Percentiles rank a stretch among this genome's conserved stretches.
These are phyloP conservation scores for Casuarina glauca DNA, from an alignment of 306 rosid genomes.

Conservation along the genomic window DNA sequence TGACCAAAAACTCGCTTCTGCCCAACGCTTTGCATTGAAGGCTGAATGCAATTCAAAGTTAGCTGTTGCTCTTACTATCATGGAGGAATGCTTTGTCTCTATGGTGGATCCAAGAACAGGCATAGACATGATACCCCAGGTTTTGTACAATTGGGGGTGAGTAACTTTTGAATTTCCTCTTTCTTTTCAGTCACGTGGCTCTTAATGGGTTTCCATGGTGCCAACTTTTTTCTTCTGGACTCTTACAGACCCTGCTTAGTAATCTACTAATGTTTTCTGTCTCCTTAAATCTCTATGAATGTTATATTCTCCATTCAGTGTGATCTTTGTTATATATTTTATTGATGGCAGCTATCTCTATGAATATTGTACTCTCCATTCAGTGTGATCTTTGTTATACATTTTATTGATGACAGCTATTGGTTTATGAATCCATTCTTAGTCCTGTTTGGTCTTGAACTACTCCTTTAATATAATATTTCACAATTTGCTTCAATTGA, in stretches of 20 bases:
- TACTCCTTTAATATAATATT: background rate
- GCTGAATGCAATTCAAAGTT: constrained; percentile 91
- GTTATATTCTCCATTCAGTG: too few relatives aligned
- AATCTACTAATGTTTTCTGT: background rate
- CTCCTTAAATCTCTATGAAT: too few relatives aligned
- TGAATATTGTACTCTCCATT: too few relatives aligned
- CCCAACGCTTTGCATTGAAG: constrained; percentile 85
- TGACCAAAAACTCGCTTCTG: constrained; percentile 86
- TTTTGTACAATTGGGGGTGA: constrained; percentile 90
- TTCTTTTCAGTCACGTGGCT: constrained; percentile 19
- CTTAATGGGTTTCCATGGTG: background rate
- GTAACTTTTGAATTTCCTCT: constrained; percentile 28
- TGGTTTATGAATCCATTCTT: background rate
- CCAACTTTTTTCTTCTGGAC: background rate
- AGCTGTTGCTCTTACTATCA: constrained; percentile 91
- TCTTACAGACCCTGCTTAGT: background rate
- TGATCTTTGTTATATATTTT: background rate
- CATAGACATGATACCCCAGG: constrained; percentile 96
- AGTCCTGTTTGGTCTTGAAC: background rate
- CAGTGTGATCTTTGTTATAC: too few relatives aligned
- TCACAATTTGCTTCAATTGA: background rate
- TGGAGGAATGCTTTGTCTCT: constrained; percentile 96
- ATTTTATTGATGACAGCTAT: background rate
- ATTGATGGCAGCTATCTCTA: background rate
- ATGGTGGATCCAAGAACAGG: constrained; percentile 98